Evolutionary conservation across 139 green algal genomes (phyloP).

Genomic region (Picochlorum sp.): DNA sequence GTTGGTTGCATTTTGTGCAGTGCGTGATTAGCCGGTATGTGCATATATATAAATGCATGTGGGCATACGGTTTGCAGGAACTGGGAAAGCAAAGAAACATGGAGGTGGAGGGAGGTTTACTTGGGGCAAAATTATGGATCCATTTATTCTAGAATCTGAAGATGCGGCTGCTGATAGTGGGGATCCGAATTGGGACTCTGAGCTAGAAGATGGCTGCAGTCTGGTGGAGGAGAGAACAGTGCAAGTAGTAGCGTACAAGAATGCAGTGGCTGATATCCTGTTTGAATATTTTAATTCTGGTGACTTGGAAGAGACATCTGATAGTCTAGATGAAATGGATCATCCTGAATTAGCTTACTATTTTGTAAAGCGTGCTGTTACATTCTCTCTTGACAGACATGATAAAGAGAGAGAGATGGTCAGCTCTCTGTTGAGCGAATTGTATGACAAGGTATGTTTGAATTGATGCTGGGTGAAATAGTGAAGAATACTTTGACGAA

Average conservation of each 20-base stretch:
- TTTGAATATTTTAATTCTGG: slow-evolving; percentile 75
- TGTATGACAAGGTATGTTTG: slow-evolving; percentile 83
- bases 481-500: too few relatives aligned
- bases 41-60: too few relatives aligned
- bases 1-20: not conserved
- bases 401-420: slow-evolving; percentile 89
- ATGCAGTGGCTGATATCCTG: slow-evolving; percentile 7
- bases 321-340: slow-evolving; percentile 51
- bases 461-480: too few relatives aligned
- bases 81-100: slow-evolving; percentile 63
- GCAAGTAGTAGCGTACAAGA: slow-evolving; percentile 23
- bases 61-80: too few relatives aligned
- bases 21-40: too few relatives aligned
- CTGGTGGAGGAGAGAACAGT: slow-evolving; percentile 22
- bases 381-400: slow-evolving; percentile 67
- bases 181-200: slow-evolving; percentile 79
- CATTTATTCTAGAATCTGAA: not conserved
- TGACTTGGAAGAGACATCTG: slow-evolving; percentile 48
- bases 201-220: not conserved
- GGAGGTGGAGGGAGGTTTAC: slow-evolving; percentile 77
- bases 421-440: slow-evolving; percentile 57
- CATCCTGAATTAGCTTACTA: slow-evolving; percentile 52
- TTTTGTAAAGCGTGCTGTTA: slow-evolving; percentile 83
- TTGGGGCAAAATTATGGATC: slow-evolving; percentile 50
- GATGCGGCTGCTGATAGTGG: slow-evolving; percentile 39